Evolutionary conservation across 768 basidiomycete species (phyloP).

Genomic region (Suillus placidus): DNA sequence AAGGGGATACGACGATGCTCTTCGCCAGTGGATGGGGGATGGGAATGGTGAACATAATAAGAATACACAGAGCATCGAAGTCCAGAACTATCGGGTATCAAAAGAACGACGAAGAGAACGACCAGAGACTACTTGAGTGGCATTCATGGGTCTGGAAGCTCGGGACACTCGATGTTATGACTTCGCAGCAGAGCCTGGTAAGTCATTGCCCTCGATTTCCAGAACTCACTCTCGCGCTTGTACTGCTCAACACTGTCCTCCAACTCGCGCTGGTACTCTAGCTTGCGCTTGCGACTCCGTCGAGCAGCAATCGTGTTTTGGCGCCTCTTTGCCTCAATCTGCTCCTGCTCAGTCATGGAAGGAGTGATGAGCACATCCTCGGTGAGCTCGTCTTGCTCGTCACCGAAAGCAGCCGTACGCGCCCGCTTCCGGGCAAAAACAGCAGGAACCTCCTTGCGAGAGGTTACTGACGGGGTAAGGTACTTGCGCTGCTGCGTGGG

Average conservation of each 20-base stretch:
- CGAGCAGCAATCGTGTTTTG: slow-evolving; percentile 88
- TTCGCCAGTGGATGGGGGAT: slow-evolving; percentile 47
- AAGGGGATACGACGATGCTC: slow-evolving; percentile 59
- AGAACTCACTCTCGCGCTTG: slow-evolving; percentile 61
- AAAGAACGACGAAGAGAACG: slow-evolving; percentile 17
- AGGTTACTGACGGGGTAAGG: slow-evolving; percentile 69
- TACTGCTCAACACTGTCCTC: slow-evolving; percentile 57
- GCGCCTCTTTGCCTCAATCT: slow-evolving; percentile 76
- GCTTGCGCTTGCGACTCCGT: slow-evolving; percentile 73
- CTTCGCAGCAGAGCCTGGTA: slow-evolving; percentile 55
- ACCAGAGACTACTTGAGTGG: slow-evolving; percentile 4
- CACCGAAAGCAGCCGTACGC: slow-evolving; percentile 48
- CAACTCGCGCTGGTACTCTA: slow-evolving; percentile 66
- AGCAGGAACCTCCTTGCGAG: slow-evolving; percentile 76
- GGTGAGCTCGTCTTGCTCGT: slow-evolving; percentile 53
- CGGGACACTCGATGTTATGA: slow-evolving; percentile 60
- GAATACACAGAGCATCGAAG: slow-evolving; percentile 50
- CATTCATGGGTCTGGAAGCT: slow-evolving; percentile 40
- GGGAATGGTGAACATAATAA: slow-evolving; percentile 29
- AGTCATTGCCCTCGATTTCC: slow-evolving; percentile 57
- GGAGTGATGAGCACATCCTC: slow-evolving; percentile 44
- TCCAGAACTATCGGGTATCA: slow-evolving; percentile 4
- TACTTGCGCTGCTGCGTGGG: slow-evolving; percentile 84
- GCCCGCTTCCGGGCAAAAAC: slow-evolving; percentile 69
- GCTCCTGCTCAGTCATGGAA: slow-evolving; percentile 58